phyloP scores from a whole-genome alignment of 306 rosid species.

The Vigna reflexopilosa region DNA sequence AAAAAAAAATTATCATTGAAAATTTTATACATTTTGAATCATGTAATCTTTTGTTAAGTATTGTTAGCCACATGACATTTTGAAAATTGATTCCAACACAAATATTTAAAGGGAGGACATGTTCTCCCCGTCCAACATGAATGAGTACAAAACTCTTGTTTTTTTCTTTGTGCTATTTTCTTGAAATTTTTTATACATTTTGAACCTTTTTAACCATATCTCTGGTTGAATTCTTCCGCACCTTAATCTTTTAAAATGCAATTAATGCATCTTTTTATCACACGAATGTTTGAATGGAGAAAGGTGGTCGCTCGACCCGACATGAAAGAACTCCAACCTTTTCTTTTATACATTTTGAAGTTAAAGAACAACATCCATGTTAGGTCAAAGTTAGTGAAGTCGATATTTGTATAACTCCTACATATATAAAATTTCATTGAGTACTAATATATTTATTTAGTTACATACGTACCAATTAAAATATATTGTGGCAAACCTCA shows the following conservation, averaged over 20 bases:
- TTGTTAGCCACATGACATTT: background rate
- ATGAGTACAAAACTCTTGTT: background rate
- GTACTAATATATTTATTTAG: no score
- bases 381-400: no score
- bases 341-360: no score
- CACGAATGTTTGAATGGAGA: background rate
- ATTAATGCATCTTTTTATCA: background rate
- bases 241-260: conserved; percentile 2
- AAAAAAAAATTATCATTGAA: background rate
- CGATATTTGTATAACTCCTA: no score
- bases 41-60: background rate
- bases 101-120: background rate
- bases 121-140: background rate
- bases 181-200: background rate
- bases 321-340: background rate
- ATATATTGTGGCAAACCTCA: background rate
- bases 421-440: background rate
- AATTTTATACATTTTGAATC: background rate
- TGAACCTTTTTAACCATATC: background rate
- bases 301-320: background rate
- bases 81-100: background rate
- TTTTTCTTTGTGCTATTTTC: background rate
- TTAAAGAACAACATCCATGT: no score
- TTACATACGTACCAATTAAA: no score
- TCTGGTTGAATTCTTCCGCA: conserved; percentile 10